A percentile compares a stretch with the other conserved stretches of the same genome.
These are phyloP conservation scores for Blastocystis sp. DNA, from an alignment of 352 stramenopile genomes.

Conservation along the genomic window DNA sequence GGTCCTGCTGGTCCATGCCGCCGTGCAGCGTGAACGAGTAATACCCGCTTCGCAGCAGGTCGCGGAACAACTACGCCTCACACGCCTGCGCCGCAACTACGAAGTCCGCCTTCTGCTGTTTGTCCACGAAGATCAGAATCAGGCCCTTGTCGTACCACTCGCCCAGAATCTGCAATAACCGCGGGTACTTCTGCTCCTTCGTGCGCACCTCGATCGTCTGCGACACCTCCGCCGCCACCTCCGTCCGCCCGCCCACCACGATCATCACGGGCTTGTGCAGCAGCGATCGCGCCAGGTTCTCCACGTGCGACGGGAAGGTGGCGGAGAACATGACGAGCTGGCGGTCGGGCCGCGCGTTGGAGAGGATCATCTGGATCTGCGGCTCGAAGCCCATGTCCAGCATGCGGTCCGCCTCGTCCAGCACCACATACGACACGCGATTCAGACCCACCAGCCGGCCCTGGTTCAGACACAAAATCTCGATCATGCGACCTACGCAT, in stretches of 20 bases:
- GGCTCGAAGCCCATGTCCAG: conserved; percentile 99
- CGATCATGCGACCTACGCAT: conserved; percentile 87
- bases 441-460: conserved; percentile 90
- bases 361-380: conserved; percentile 84
- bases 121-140: conserved; percentile 98
- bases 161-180: conserved; percentile 87
- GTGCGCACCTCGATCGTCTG: conserved; percentile 97
- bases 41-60: conserved; percentile 80
- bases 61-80: conserved; percentile 63
- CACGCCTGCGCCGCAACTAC: not conserved
- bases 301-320: conserved; percentile 84
- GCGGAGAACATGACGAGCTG: conserved; percentile 94
- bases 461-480: conserved; percentile 96
- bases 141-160: conserved; percentile 92
- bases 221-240: conserved; percentile 91
- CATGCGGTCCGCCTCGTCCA: conserved; percentile 98
- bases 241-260: conserved; percentile 88
- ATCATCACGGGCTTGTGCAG: conserved; percentile 91
- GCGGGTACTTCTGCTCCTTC: conserved; percentile 96
- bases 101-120: conserved; percentile 81
- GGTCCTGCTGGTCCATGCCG: conserved; percentile 97
- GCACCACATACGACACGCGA: conserved; percentile 93
- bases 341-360: conserved; percentile 84
- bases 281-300: conserved; percentile 77
- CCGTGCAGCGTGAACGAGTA: conserved; percentile 91